Evolutionary conservation across 2,329 filamentous ascomycete species (phyloP), one percentile per base, ranked within the genome.

Genomic region (Calycina herbarum): DNA sequence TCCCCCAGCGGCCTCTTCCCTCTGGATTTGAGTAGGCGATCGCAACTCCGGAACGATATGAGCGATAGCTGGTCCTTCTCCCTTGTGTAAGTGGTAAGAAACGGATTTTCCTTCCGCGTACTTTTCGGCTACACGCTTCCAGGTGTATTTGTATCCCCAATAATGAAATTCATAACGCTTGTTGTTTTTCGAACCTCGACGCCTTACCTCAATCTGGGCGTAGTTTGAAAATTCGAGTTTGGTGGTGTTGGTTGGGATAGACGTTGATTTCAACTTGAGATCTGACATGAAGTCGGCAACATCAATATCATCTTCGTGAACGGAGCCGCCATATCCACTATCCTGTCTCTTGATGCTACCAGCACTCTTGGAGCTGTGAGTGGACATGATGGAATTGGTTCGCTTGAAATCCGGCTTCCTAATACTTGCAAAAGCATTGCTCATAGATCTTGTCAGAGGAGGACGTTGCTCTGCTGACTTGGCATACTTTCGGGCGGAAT

Each of bases 161-260:
- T 96, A 97, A 75, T 94, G 90, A 73, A 96, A 97, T 64, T 93
- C 91, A 77, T 97, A 98, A 68, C 87, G 86, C 79, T 93, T 94
- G 68, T 83, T 83, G 57, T 83, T 81, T 71, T 86, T 88, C 61
- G 84, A 81, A 6, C 90, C 90, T 29, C 86, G 83, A 54, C 92
- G 87, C 71, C 86, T 88, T 61, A 99, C 80, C 70, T 97, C 91
- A 51, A 98, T 88, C 72, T 95, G 93, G 1, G 94, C 94, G 76
- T 99, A 99, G 80, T 98, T 99, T 70, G 93, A 96, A 77, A 97
- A 99, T 76, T 98, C 94, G 40, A 99, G 85, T 78, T 93, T 92
- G 76, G 94, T 91, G 42, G 85, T 89, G 77, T 96, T 93, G 65
- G 89, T 91, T 20, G 91, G 86, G 57, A 72, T 65, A 17, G 64